phyloP scores from a whole-genome alignment of 78 protist species.

The Dictyostelium capitatum region DNA sequence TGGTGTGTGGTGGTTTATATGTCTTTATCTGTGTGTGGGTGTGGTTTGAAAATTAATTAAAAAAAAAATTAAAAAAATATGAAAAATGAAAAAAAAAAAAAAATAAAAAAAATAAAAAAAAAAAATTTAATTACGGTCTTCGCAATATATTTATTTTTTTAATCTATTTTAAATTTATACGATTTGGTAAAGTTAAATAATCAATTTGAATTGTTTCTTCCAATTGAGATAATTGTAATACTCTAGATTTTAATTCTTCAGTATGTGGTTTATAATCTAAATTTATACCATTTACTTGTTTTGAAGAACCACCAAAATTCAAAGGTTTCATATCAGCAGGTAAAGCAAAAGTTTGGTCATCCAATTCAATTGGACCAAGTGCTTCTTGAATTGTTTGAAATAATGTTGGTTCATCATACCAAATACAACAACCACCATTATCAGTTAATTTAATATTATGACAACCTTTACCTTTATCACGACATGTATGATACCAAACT shows the following conservation, averaged over 20 bases:
- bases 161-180: neutral
- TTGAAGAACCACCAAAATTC: neutral
- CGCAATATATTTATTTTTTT: neutral
- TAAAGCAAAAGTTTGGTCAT: constrained; percentile 5
- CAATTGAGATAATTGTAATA: constrained; percentile 26
- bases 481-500: constrained; percentile 89
- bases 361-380: constrained; percentile 37
- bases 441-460: constrained; percentile 38
- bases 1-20: neutral
- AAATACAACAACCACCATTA: constrained; percentile 90
- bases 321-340: neutral
- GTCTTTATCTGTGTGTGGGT: neutral
- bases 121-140: too few relatives aligned
- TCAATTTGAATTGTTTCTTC: constrained; percentile 71
- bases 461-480: constrained; percentile 70
- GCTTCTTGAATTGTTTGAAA: constrained; percentile 25
- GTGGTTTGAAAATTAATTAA: neutral
- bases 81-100: neutral
- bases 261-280: constrained; percentile 62
- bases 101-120: too few relatives aligned
- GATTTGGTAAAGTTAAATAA: constrained; percentile 38
- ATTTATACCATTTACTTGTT: neutral
- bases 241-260: constrained; percentile 52
- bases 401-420: constrained; percentile 89
- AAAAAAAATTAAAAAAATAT: neutral